Conservation (phyloP, 306 rosid species). For the Pyrus pyrifolia region DNA sequence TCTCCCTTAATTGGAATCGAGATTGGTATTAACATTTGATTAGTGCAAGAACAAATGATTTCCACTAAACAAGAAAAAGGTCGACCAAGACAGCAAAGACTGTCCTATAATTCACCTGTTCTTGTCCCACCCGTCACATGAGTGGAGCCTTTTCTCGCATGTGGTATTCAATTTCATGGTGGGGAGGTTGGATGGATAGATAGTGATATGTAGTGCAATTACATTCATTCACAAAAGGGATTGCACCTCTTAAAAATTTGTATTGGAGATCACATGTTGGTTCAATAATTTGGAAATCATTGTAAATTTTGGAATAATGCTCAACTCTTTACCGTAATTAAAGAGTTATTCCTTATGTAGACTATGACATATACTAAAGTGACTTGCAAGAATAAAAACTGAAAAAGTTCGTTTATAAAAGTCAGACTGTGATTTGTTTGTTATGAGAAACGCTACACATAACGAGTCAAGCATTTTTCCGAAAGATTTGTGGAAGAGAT, state of each 20-base stretch:
- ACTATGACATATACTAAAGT: no score
- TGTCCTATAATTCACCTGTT: neutral
- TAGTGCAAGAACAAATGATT: neutral
- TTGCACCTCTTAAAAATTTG: neutral
- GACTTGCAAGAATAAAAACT: no score
- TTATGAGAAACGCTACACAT: no score
- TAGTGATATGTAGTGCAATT: constrained; percentile 6
- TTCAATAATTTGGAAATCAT: neutral
- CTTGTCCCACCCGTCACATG: constrained; percentile 14
- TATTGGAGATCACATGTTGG: neutral
- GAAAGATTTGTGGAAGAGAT: no score
- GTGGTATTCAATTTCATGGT: constrained; percentile 4
- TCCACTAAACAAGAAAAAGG: neutral
- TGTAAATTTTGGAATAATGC: neutral
- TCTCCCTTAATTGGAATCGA: neutral
- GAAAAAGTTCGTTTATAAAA: no score
- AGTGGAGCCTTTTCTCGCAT: neutral
- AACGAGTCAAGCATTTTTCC: no score
- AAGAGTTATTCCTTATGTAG: neutral
- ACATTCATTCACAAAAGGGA: constrained; percentile 7
- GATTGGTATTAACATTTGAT: neutral
- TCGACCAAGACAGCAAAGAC: neutral
- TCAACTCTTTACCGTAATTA: no score
- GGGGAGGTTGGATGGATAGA: constrained; percentile 11
- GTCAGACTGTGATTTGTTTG: no score